phyloP scores from a whole-genome alignment of 345 rosid species.

The Eucalyptus sideroxylon region DNA sequence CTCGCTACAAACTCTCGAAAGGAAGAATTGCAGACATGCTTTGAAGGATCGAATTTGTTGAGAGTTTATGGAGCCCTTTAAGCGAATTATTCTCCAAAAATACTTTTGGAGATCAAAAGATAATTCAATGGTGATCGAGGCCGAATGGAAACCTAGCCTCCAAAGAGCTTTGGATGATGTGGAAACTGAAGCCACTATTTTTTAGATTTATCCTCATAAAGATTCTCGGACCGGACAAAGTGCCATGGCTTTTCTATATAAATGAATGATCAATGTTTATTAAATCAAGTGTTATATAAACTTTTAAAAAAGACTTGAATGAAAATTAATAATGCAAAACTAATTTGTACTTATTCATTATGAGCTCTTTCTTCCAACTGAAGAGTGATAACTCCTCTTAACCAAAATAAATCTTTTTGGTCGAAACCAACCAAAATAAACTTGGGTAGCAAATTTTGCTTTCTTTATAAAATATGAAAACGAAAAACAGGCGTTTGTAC shows the following conservation, averaged over 20 bases:
- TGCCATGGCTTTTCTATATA: no score
- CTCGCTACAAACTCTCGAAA: neutral
- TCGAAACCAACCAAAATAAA: no score
- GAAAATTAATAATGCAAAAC: neutral
- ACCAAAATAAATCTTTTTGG: no score
- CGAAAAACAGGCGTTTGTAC: neutral
- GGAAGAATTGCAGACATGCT: neutral
- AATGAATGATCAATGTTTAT: no score
- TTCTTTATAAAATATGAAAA: neutral
- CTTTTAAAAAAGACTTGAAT: neutral
- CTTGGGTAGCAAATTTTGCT: neutral
- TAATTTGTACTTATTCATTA: neutral
- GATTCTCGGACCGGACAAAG: accelerated
- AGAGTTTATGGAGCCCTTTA: neutral
- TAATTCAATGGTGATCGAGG: neutral
- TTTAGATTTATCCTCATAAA: neutral
- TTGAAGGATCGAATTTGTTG: neutral
- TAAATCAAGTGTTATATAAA: no score
- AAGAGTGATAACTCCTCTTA: neutral
- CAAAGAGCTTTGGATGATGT: neutral
- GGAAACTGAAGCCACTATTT: neutral
- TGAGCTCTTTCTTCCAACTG: neutral
- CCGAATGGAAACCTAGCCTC: neutral
- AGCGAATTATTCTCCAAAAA: neutral
- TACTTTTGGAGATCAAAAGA: neutral